These are phyloP conservation scores for Hsuehochloa calcarea DNA, from an alignment of 176 grass and related monocot genomes.

Conservation along the genomic window DNA sequence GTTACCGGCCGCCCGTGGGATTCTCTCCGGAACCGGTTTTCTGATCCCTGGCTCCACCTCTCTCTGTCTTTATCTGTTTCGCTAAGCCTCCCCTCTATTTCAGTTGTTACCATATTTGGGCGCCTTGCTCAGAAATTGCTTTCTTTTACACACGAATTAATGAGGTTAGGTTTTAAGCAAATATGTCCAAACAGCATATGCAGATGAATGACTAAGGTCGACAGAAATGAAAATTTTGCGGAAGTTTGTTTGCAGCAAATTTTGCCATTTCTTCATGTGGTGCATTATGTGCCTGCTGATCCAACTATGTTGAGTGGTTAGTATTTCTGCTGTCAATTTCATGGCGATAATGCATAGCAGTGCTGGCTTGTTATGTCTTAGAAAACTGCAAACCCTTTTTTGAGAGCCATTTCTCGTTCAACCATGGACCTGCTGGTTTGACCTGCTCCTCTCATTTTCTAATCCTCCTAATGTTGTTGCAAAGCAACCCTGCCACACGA, in stretches of 20 bases:
- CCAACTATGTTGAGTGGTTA: background rate
- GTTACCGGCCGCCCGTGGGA: no score
- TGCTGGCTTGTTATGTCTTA: background rate
- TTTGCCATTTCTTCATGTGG: background rate
- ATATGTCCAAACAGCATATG: background rate
- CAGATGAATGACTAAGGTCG: background rate
- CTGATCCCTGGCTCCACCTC: no score
- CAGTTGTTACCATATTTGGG: background rate
- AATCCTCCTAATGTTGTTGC: background rate
- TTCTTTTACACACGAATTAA: background rate
- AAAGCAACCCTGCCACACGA: background rate
- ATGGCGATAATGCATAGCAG: background rate
- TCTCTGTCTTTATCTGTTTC: background rate
- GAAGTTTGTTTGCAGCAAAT: background rate
- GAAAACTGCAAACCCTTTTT: background rate
- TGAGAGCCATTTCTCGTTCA: background rate
- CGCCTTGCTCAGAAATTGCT: background rate
- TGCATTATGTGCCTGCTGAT: background rate
- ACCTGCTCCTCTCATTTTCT: background rate
- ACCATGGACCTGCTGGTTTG: background rate
- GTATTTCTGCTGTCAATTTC: background rate
- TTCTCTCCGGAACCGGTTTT: no score
- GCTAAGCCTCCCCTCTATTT: background rate
- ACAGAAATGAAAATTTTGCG: background rate
- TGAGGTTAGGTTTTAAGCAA: slow-evolving; percentile 12